Base-by-base conservation (phyloP, 108 stramenopile species). In the Pinguiococcus pyrenoidosus region DNA sequence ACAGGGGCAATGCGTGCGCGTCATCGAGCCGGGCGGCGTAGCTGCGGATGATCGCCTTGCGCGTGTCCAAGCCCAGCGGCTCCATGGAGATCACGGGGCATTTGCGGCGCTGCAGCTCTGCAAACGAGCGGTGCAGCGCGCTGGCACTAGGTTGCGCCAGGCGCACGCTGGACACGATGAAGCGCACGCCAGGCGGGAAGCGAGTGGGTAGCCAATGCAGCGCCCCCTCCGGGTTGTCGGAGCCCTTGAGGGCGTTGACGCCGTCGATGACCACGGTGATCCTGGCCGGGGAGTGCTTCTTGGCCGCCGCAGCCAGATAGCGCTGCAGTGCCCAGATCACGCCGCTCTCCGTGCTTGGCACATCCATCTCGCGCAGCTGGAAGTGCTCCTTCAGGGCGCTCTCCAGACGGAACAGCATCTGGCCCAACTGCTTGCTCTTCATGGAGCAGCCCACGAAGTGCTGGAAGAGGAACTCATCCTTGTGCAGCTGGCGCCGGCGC, bases 201-300 rank as follows among this genome's bases (percentile, higher is more conserved):
- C 72, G 57, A 8, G 67, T 69, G 22, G 73, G 73, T 12, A 74
- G 49, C 73, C 73, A 74, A 29, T 74, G 66, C 28, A 74, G 63
- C n/a, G 67, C 54, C 7, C 70, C 70, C n/a, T 63, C 54, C 29
- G 62, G 45, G 34, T 50, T 46, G 12, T 57, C 38, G 21, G 28
- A 13, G 7, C 46, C 59, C 44, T 64, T 68, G 25, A 72, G 30
- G 1, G 48, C 22, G 32, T 68, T 46, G 4, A 72, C 62, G 29
- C 70, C 70, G 36, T 72, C 73, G 27, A 74, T 64, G 22, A 71
- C 56, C 12, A 64, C 57, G 17, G 72, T 56, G 34, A 74, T 72
- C 4, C 67, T 46, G 28, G 73, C 66, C 16, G 67, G 67, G 36
- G 56, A 59, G 36, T 67, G 56, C 34, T 69, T 68, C 51, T 74